Evolutionary conservation across 2,329 filamentous ascomycete genomes (phyloP).

Genomic region (Colletotrichum eleusines): DNA sequence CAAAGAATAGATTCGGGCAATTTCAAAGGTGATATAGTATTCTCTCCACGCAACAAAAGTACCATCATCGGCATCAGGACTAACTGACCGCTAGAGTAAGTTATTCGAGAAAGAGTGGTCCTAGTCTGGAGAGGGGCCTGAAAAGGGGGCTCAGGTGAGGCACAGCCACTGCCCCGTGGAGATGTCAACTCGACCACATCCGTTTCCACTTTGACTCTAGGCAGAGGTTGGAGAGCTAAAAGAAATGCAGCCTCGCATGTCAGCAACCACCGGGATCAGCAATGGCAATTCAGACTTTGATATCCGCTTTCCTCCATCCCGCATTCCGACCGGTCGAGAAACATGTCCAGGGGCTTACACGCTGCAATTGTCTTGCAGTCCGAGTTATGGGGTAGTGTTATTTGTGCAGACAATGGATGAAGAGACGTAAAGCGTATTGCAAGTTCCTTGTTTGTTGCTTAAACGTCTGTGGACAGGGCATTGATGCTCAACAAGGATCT

Average conservation of each 20-base stretch:
- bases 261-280: neutral
- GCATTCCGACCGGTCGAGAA: neutral
- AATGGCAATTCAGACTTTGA: no score
- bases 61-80: neutral
- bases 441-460: no score
- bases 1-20: neutral
- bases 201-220: conserved; percentile 3
- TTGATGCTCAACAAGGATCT: no score
- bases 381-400: no score
- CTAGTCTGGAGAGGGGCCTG: neutral
- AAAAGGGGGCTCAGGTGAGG: conserved; percentile 4
- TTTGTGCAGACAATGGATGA: no score
- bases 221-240: conserved; percentile 2
- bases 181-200: neutral
- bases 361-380: no score
- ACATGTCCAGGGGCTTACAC: neutral
- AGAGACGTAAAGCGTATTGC: no score
- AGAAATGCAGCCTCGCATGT: neutral
- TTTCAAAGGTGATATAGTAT: neutral
- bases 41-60: neutral
- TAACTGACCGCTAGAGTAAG: neutral
- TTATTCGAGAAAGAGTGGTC: neutral
- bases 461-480: no score
- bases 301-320: neutral
- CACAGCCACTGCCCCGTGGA: conserved; percentile 18